Conservation (phyloP, 106 monocot genomes). For the Amphibolis antarctica region DNA sequence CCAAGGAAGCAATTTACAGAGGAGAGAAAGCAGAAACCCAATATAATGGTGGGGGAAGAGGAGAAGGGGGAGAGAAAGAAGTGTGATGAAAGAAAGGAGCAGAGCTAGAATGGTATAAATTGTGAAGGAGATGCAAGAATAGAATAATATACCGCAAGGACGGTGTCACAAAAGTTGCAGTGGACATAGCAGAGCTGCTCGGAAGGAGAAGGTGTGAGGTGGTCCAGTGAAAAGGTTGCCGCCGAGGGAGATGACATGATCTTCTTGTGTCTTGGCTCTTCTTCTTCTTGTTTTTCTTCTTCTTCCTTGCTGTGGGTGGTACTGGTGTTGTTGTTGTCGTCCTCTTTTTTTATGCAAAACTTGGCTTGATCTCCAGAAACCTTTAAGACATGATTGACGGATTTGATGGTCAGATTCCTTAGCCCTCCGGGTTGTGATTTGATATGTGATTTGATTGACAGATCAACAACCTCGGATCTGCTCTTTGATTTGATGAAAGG, state of each 20-base stretch:
- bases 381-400: background rate
- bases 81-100: background rate
- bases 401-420: conserved; percentile 4
- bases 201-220: conserved; percentile 51
- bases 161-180: conserved; percentile 96
- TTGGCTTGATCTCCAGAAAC: too few relatives aligned
- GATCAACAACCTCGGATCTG: conserved; percentile 8
- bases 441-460: conserved; percentile 8
- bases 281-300: background rate
- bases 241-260: conserved; percentile 61
- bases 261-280: background rate
- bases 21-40: background rate
- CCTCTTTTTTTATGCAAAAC: too few relatives aligned
- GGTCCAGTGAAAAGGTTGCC: conserved; percentile 64
- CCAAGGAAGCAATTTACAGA: background rate
- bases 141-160: conserved; percentile 56
- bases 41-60: background rate
- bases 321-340: too few relatives aligned
- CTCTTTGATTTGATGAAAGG: conserved; percentile 6
- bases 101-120: background rate
- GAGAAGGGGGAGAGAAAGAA: background rate
- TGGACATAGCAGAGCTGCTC: conserved; percentile 99
- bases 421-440: background rate
- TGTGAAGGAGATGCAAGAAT: background rate
- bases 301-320: too few relatives aligned